phyloP scores from a whole-genome alignment of 2,329 filamentous ascomycete species.

The Zymoseptoria tritici region DNA sequence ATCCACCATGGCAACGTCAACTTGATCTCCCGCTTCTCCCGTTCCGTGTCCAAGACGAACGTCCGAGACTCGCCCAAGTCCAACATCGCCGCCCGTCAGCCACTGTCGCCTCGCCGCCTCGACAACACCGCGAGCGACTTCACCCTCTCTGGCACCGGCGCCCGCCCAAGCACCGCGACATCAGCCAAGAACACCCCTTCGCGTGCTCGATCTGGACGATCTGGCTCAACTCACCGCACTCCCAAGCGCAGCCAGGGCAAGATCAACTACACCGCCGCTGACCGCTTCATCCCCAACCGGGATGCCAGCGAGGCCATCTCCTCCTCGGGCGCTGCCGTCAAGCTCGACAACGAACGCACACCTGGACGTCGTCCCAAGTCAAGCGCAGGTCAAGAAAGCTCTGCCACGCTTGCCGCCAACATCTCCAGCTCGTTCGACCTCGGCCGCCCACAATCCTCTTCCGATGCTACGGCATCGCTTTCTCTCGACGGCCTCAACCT shows the following conservation, averaged over 20 bases:
- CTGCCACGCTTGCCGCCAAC: constrained; percentile 61
- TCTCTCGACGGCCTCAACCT: constrained; percentile 75
- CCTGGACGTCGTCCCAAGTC: constrained; percentile 56
- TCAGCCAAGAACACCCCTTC: constrained; percentile 40
- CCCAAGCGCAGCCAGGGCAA: constrained; percentile 59
- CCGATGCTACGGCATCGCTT: constrained; percentile 49
- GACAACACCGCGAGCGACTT: constrained; percentile 92
- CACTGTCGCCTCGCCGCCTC: constrained; percentile 69
- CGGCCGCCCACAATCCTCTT: constrained; percentile 53
- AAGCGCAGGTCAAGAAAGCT: constrained; percentile 57
- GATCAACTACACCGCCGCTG: constrained; percentile 50
- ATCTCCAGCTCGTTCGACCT: constrained; percentile 62
- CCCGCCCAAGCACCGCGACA: constrained; percentile 30
- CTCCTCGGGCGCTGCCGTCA: constrained; percentile 62
- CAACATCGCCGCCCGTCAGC: constrained; percentile 70
- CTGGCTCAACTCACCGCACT: constrained; percentile 29
- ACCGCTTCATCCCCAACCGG: constrained; percentile 95
- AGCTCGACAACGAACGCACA: constrained; percentile 71
- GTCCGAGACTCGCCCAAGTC: constrained; percentile 91
- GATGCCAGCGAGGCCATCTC: constrained; percentile 80
- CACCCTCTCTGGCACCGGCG: constrained; percentile 76
- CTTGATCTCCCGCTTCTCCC: constrained; percentile 70
- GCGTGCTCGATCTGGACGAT: constrained; percentile 36
- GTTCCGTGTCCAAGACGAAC: constrained; percentile 56
- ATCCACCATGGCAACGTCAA: constrained; percentile 67